These are phyloP conservation scores for Aspergillus udagawae DNA, from an alignment of 2,329 filamentous ascomycete genomes.

Conservation along the genomic window DNA sequence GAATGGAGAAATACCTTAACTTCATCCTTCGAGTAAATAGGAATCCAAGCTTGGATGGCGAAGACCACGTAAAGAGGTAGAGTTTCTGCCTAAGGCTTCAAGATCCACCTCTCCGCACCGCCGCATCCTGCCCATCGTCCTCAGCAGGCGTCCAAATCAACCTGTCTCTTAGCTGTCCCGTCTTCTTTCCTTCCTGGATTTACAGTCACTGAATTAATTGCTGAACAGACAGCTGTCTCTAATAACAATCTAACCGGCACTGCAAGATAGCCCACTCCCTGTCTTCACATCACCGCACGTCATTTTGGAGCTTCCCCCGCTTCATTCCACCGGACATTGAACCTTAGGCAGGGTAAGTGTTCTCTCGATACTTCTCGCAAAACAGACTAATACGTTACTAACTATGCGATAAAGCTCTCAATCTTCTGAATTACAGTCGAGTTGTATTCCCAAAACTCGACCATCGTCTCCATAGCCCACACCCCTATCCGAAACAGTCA, in stretches of 20 bases:
- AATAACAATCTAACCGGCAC: neutral
- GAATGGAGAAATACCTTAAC: too few species aligned
- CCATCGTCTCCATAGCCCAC: neutral
- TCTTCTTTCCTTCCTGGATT: neutral
- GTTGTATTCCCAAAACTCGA: neutral
- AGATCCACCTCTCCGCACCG: slow-evolving; percentile 7
- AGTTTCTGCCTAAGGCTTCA: slow-evolving; percentile 6
- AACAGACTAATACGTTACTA: neutral
- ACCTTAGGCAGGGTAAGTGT: neutral
- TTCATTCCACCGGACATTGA: neutral
- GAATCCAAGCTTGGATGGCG: too few species aligned
- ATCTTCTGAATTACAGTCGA: neutral
- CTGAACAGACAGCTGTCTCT: neutral
- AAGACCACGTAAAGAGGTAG: neutral
- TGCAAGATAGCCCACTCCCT: neutral
- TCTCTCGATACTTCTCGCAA: neutral
- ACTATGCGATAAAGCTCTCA: neutral
- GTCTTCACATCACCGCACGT: slow-evolving; percentile 4
- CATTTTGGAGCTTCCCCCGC: slow-evolving; percentile 2
- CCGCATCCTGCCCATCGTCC: slow-evolving; percentile 1
- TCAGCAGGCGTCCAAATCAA: neutral
- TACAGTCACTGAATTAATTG: neutral
- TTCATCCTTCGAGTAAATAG: too few species aligned
- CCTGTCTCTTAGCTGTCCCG: neutral
- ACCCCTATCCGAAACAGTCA: neutral